Percentiles rank a stretch among this genome's conserved stretches.
Evolutionary conservation across 2,329 filamentous ascomycete species (phyloP).

Genomic region (Exophiala viscosa): DNA sequence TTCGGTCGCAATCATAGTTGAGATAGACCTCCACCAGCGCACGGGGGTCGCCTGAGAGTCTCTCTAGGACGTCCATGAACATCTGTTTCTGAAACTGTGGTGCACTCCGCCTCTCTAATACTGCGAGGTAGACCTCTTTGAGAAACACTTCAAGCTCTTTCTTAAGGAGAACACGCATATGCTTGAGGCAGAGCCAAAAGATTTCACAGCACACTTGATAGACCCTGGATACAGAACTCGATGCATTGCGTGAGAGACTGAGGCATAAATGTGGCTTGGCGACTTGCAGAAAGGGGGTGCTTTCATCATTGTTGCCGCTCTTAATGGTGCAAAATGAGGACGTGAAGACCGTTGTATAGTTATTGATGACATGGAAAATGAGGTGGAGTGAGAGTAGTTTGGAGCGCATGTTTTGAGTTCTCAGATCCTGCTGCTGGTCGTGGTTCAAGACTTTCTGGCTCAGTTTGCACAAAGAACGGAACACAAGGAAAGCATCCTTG

Average conservation of each 20-base stretch:
- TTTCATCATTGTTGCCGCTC: constrained; percentile 75
- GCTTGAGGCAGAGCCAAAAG: constrained; percentile 95
- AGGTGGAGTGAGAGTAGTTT: constrained; percentile 94
- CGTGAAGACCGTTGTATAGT: constrained; percentile 85
- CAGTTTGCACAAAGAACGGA: constrained; percentile 94
- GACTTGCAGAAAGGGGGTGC: constrained; percentile 87
- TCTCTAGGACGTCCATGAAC: constrained; percentile 79
- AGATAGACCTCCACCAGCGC: constrained; percentile 92
- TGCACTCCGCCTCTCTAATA: constrained; percentile 81
- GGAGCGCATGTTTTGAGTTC: constrained; percentile 93
- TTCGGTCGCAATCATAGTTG: constrained; percentile 96
- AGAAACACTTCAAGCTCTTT: constrained; percentile 98
- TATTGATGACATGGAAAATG: constrained; percentile 91
- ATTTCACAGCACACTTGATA: constrained; percentile 97
- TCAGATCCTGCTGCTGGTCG: constrained; percentile 88
- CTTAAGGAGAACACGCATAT: constrained; percentile 91
- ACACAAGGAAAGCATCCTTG: constrained; percentile 93
- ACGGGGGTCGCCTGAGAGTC: constrained; percentile 78
- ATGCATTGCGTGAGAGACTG: constrained; percentile 89
- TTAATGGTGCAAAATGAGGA: constrained; percentile 89
- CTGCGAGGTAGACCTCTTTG: constrained; percentile 93
- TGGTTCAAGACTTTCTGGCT: constrained; percentile 87
- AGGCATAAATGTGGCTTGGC: constrained; percentile 96
- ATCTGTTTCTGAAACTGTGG: constrained; percentile 88
- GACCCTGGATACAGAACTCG: constrained; percentile 84